Evolutionary conservation across 2,329 filamentous ascomycete species (phyloP).

Genomic region (Beauveria australis): DNA sequence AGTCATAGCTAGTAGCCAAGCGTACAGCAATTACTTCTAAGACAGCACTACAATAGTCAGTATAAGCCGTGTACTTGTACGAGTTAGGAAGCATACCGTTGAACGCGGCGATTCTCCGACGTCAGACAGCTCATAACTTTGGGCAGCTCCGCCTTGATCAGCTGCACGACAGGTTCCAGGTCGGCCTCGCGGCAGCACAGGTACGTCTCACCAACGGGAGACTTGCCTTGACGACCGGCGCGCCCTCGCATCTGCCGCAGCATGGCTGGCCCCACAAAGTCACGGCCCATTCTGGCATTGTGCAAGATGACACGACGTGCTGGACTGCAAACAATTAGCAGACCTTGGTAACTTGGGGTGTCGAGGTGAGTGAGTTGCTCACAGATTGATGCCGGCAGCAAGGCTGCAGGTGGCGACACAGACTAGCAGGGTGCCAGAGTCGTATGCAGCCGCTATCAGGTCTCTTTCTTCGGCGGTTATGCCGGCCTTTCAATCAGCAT

Average conservation of each 20-base stretch:
- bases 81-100: conserved; percentile 37
- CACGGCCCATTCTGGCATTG: conserved; percentile 66
- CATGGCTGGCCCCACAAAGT: conserved; percentile 71
- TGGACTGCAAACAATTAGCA: conserved; percentile 27
- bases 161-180: conserved; percentile 58
- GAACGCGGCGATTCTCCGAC: conserved; percentile 59
- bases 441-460: conserved; percentile 62
- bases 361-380: conserved; percentile 10
- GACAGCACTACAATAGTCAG: conserved; percentile 46
- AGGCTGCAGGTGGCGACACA: conserved; percentile 72
- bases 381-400: conserved; percentile 74
- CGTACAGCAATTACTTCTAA: conserved; percentile 63
- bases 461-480: conserved; percentile 70
- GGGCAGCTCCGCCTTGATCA: conserved; percentile 66
- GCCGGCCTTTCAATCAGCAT: conserved; percentile 41
- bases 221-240: conserved; percentile 70
- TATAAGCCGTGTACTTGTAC: neutral
- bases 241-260: conserved; percentile 73
- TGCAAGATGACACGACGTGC: conserved; percentile 69
- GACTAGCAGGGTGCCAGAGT: conserved; percentile 57
- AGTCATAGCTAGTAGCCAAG: conserved; percentile 55
- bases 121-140: conserved; percentile 60
- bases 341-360: neutral
- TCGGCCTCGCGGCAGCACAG: conserved; percentile 63
- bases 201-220: conserved; percentile 69